These are phyloP conservation scores for Termitomyces sp. DNA, from an alignment of 1,284 basidiomycete species.

Conservation along the genomic window DNA sequence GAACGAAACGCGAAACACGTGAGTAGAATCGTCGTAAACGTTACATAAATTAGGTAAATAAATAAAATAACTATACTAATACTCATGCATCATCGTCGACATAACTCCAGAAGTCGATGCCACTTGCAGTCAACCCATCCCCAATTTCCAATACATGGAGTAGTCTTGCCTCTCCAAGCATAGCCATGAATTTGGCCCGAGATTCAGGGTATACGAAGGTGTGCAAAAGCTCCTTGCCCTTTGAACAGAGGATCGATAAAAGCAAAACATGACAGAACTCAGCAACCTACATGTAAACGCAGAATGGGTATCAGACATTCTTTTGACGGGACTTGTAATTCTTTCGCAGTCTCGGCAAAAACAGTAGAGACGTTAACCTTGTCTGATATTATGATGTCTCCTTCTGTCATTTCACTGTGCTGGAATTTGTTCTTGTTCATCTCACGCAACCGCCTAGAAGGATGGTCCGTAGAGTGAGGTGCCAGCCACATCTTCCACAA, in stretches of 20 bases:
- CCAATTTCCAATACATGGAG: conserved; percentile 37
- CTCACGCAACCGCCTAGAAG: conserved; percentile 9
- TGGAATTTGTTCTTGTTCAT: conserved; percentile 26
- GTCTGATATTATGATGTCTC: conserved; percentile 29
- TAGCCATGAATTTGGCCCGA: conserved; percentile 52
- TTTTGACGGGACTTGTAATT: conserved; percentile 28
- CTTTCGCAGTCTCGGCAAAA: conserved; percentile 11
- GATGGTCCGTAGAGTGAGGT: conserved; percentile 20
- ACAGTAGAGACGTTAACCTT: conserved; percentile 21
- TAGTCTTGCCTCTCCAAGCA: conserved; percentile 45
- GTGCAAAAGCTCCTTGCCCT: conserved; percentile 54
- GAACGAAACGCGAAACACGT: not conserved
- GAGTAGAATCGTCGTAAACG: not conserved
- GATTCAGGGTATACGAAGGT: conserved; percentile 70
- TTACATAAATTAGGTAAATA: too few relatives aligned
- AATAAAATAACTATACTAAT: too few relatives aligned
- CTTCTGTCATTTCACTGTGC: conserved; percentile 43
- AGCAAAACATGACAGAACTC: not conserved
- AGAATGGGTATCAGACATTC: conserved; percentile 48
- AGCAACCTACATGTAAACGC: conserved; percentile 53
- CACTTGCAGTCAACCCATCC: conserved; percentile 26
- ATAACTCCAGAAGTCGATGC: conserved; percentile 55
- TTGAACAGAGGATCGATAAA: conserved; percentile 5
- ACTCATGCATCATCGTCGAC: too few relatives aligned
- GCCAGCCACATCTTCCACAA: conserved; percentile 66